These are phyloP conservation scores for Saccharomycopsis sp. DNA, from an alignment of 805 yeast genomes.

Conservation along the genomic window DNA sequence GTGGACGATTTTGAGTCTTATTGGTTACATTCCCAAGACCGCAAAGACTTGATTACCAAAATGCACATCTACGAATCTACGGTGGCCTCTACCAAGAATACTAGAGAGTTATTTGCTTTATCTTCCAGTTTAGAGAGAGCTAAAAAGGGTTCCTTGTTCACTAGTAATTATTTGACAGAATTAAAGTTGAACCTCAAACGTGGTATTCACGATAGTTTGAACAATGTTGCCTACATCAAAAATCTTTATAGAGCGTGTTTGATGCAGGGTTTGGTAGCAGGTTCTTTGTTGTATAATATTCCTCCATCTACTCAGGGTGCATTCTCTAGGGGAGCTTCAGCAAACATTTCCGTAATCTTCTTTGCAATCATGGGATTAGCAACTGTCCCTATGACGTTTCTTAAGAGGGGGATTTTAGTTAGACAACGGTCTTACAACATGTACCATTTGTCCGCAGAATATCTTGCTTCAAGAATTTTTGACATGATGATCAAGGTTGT, in stretches of 20 bases:
- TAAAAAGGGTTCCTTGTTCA: conserved; percentile 36
- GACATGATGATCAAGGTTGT: conserved; percentile 34
- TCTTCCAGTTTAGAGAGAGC: conserved; percentile 32
- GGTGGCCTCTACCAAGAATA: conserved; percentile 30
- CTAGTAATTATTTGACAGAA: conserved; percentile 39
- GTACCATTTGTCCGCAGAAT: conserved; percentile 60
- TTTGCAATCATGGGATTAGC: conserved; percentile 56
- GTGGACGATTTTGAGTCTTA: conserved; percentile 42
- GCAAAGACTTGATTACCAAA: conserved; percentile 30
- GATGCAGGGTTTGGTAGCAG: conserved; percentile 36
- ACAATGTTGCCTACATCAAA: conserved; percentile 39
- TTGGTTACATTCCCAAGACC: conserved; percentile 46
- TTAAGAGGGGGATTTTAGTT: conserved; percentile 46
- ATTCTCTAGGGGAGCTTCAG: conserved; percentile 46
- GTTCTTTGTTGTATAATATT: conserved; percentile 45
- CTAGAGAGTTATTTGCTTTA: conserved; percentile 21
- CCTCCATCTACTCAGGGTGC: conserved; percentile 40
- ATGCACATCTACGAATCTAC: conserved; percentile 25
- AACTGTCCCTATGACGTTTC: conserved; percentile 44
- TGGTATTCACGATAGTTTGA: conserved; percentile 37
- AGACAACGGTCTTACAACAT: conserved; percentile 60
- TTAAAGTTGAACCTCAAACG: conserved; percentile 38
- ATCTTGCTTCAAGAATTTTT: conserved; percentile 44
- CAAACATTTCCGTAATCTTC: conserved; percentile 44
- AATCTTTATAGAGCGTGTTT: conserved; percentile 38